These are phyloP conservation scores for Barnettozyma sucrosica DNA, from an alignment of 805 yeast species.

Conservation along the genomic window DNA sequence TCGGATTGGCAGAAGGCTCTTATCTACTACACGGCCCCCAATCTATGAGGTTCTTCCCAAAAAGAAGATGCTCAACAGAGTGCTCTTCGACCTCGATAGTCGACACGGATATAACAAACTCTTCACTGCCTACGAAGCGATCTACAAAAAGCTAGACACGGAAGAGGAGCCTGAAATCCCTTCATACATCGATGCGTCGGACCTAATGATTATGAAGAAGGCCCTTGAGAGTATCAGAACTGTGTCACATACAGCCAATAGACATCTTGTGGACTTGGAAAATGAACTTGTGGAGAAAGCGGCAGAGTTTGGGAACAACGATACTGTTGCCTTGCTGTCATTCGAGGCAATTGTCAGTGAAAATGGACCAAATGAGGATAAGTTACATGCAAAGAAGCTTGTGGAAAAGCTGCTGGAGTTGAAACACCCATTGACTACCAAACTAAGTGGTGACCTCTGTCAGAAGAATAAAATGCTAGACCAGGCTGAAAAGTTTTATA, in stretches of 20 bases:
- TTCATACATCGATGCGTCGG: constrained; percentile 42
- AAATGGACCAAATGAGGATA: constrained; percentile 45
- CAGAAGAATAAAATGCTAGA: constrained; percentile 39
- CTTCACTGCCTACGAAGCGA: constrained; percentile 43
- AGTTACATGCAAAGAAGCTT: constrained; percentile 53
- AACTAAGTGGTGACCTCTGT: constrained; percentile 75
- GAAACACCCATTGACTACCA: constrained; percentile 69
- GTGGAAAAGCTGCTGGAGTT: constrained; percentile 49
- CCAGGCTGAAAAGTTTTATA: constrained; percentile 58
- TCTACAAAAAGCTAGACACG: constrained; percentile 43
- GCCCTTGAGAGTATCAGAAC: constrained; percentile 57
- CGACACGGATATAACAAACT: constrained; percentile 47
- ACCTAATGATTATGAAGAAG: constrained; percentile 62
- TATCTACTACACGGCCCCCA: constrained; percentile 29
- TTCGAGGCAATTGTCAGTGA: constrained; percentile 51
- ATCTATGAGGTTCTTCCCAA: constrained; percentile 50
- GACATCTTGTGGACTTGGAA: constrained; percentile 54
- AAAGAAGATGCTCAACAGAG: constrained; percentile 47
- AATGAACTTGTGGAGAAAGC: constrained; percentile 72
- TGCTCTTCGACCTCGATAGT: constrained; percentile 64
- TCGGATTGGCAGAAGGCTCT: constrained; percentile 8
- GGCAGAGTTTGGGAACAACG: constrained; percentile 76
- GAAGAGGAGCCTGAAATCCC: constrained; percentile 34
- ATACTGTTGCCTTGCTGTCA: constrained; percentile 72
- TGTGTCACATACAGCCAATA: constrained; percentile 54